These are phyloP conservation scores for Ogataea saltuana DNA, from an alignment of 805 yeast species.

Conservation along the genomic window DNA sequence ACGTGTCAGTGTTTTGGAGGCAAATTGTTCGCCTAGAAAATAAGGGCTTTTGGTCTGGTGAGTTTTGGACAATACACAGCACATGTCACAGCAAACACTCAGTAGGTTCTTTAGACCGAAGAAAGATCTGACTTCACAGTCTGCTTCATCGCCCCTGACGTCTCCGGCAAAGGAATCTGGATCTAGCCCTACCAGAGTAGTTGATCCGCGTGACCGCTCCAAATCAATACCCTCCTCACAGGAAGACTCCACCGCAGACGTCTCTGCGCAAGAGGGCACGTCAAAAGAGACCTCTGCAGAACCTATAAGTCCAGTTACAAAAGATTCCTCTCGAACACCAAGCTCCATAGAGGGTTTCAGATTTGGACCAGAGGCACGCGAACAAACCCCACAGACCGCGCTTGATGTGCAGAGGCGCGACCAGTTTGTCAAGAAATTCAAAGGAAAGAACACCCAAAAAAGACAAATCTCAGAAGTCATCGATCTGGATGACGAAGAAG, in stretches of 20 bases:
- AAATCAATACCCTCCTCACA: no score
- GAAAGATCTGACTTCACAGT: not conserved
- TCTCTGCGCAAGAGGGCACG: not conserved
- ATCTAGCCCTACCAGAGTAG: no score
- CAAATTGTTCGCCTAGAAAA: not conserved
- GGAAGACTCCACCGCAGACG: no score
- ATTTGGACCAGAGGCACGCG: not conserved
- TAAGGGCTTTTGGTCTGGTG: no score
- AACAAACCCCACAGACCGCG: not conserved
- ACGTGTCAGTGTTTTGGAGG: conserved; percentile 5
- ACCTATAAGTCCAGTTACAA: no score
- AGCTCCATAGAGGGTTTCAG: not conserved
- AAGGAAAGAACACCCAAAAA: conserved; percentile 5
- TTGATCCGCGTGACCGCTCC: no score
- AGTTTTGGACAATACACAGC: not conserved
- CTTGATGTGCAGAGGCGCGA: not conserved
- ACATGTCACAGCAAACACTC: conserved; percentile 27
- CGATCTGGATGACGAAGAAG: conserved; percentile 7
- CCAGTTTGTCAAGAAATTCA: conserved; percentile 5
- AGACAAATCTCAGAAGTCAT: conserved; percentile 7
- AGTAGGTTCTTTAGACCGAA: conserved; percentile 25
- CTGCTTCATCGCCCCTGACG: no score
- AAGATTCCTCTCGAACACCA: no score
- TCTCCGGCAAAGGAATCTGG: no score
- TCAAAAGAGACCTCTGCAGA: not conserved